Base-by-base conservation (phyloP, 176 grass and related monocot species). In the bread wheat (Triticum aestivum) region DNA sequence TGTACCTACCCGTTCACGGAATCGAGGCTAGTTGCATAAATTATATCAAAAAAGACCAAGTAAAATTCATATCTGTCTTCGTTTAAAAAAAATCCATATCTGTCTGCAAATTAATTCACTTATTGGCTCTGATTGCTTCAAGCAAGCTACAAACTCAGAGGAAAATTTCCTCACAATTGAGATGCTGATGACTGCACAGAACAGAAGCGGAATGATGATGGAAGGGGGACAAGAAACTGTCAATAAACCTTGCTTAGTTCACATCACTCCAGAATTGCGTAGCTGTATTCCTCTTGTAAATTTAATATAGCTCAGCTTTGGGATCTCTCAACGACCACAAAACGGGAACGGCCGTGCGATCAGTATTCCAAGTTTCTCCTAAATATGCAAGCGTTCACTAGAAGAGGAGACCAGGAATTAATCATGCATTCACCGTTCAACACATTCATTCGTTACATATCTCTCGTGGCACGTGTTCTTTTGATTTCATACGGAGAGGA, bases 1-100 rank as follows among this genome's bases (percentile, higher is more conserved):
- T 82, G 83, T 51, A 90, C 88, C 79, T 78, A 90, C 71, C 64
- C 1, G 34, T 82, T 77, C 35, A 38, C 11, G 12, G 26, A 49
- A 54, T 54, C 0, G 5, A 18, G 1, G 6, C 51, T 54, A 54
- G 15, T 54, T 54, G 82, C 8, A 52, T 52, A 77, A 44, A 77
- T 1, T 68, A 51, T 82, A 66, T n/a, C 26, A 9, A 20, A 18
- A 68, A 11, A 77, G 17, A 73, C 2, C 26, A 51, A 14, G 34
- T 52, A 63, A 44, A 58, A 47, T 63, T 10, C 23, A 76, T 44
- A 41, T 13, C 1, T 42, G 3, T 61, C 35, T 74, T 41, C 0
- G 38, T 41, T 41, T 41, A 41, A 41, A 41, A 62, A 62, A 42
- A 42, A 45, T 38, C 23, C 23, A 76, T 42, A 41, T 13, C 0